phyloP scores from a whole-genome alignment of 1,284 basidiomycete genomes.

The Agroathelia rolfsii region DNA sequence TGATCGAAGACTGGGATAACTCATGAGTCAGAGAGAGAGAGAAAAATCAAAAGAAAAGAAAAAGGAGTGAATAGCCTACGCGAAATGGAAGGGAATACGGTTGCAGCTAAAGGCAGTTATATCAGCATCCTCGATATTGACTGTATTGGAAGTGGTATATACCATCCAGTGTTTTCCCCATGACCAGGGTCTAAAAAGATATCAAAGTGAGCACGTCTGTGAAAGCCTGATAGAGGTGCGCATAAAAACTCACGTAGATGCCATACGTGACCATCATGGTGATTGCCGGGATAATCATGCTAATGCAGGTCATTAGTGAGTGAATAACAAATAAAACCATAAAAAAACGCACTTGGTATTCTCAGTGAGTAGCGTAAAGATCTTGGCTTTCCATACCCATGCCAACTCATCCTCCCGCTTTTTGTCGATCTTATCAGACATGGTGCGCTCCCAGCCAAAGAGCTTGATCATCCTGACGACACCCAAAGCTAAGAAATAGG shows the following conservation, averaged over 20 bases:
- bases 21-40: not conserved
- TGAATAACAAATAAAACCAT: not conserved
- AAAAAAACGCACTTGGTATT: slow-evolving; percentile 24
- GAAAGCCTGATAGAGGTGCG: not conserved
- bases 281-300: slow-evolving; percentile 51
- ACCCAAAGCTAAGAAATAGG: slow-evolving; percentile 13
- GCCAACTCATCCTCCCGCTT: slow-evolving; percentile 49
- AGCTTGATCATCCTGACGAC: slow-evolving; percentile 43
- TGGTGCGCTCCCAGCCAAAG: slow-evolving; percentile 46
- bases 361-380: slow-evolving; percentile 27
- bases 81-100: slow-evolving; percentile 16
- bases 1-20: slow-evolving; percentile 15
- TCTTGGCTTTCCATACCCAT: slow-evolving; percentile 31
- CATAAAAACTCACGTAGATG: slow-evolving; percentile 30
- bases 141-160: no score
- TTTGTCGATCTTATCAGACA: slow-evolving; percentile 32
- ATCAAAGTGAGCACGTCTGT: slow-evolving; percentile 1
- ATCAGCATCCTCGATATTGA: no score
- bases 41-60: not conserved
- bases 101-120: no score
- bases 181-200: slow-evolving; percentile 22
- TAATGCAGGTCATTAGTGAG: slow-evolving; percentile 17
- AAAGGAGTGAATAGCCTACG: no score
- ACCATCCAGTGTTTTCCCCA: slow-evolving; percentile 23
- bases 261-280: slow-evolving; percentile 63